These are phyloP conservation scores for Aphanomyces invadans DNA, from an alignment of 352 stramenopile species.

Conservation along the genomic window DNA sequence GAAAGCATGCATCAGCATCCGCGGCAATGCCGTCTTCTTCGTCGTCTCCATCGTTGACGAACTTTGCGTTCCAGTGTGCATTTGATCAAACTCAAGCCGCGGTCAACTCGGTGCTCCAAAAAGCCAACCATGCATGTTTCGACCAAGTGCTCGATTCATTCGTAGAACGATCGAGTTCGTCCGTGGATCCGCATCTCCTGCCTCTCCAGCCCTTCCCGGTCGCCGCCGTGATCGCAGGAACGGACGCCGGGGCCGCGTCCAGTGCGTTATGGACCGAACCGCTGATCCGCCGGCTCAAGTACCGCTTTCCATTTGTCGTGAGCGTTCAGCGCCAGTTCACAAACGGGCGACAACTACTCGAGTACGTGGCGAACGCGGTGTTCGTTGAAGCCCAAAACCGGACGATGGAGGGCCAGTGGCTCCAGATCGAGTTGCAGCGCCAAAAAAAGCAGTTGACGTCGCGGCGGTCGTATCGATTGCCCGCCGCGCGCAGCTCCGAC, in stretches of 20 bases:
- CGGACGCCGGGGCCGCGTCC: slow-evolving; percentile 46
- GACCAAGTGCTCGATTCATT: slow-evolving; percentile 54
- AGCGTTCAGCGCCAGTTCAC: slow-evolving; percentile 39
- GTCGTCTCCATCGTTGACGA: slow-evolving; percentile 12
- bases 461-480: neutral
- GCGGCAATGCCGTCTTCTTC: neutral
- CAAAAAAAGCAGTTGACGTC: slow-evolving; percentile 3
- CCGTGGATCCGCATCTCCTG: slow-evolving; percentile 28
- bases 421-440: slow-evolving; percentile 41
- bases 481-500: neutral
- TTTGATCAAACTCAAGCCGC: slow-evolving; percentile 43
- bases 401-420: slow-evolving; percentile 46
- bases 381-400: slow-evolving; percentile 33
- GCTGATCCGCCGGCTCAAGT: slow-evolving; percentile 53
- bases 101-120: slow-evolving; percentile 51
- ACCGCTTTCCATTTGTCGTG: slow-evolving; percentile 53
- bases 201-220: slow-evolving; percentile 46
- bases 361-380: slow-evolving; percentile 57
- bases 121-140: slow-evolving; percentile 65
- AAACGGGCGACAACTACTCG: slow-evolving; percentile 48
- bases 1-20: neutral
- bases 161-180: slow-evolving; percentile 6
- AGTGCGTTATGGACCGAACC: slow-evolving; percentile 70
- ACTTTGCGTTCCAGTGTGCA: slow-evolving; percentile 58
- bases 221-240: slow-evolving; percentile 55